Evolutionary conservation across 2,329 filamentous ascomycete genomes (phyloP), one percentile per base, ranked within the genome.

Genomic region (Juglanconis juglandina): DNA sequence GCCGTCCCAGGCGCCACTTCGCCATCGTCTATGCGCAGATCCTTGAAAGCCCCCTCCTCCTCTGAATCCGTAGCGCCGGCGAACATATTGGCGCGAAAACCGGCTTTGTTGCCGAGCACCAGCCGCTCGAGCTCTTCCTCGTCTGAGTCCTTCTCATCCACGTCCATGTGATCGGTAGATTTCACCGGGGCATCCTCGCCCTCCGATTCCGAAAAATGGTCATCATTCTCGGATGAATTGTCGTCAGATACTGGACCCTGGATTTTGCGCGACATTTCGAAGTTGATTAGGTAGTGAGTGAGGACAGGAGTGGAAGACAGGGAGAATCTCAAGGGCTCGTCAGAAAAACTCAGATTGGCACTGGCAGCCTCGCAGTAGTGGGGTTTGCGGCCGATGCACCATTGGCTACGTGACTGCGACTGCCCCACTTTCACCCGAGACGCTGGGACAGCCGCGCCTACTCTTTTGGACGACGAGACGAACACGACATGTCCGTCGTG

Each of bases 91-190:
- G 88, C 81, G 61, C 87, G 84, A 73, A 98, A 98, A 39, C 88
- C 90, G n/a, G 85, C 83, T 51, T 88, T 87, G 75, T 96, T 90
- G 58, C 95, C 95, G 64, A 99, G 90, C 3, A 99, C 90, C 64
- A 97, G 79, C 65, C 87, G 86, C 77, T 97, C 94, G 35, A 97
- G 85, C 71, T 94, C 91, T 69, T 89, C 86, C 73, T 97, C 93
- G 56, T 90, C 87, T 13, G 86, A 87, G 71, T 96, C 92, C 71
- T 94, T 95, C 54, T 90, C 87, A 58, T 71, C 73, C 56, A 75
- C 66, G 58, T 71, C 67, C 66, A 70, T 65, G 56, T 60, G 64
- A 37, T 62, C 62, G 37, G 63, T 66, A 48, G 66, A 65, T 3
- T 69, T 66, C 51, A 66, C 68, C 30, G 56, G 62, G 46, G 66